Evolutionary conservation across 768 basidiomycete species (phyloP), one percentile per base, ranked within the genome.

Genomic region (Russula abietina): DNA sequence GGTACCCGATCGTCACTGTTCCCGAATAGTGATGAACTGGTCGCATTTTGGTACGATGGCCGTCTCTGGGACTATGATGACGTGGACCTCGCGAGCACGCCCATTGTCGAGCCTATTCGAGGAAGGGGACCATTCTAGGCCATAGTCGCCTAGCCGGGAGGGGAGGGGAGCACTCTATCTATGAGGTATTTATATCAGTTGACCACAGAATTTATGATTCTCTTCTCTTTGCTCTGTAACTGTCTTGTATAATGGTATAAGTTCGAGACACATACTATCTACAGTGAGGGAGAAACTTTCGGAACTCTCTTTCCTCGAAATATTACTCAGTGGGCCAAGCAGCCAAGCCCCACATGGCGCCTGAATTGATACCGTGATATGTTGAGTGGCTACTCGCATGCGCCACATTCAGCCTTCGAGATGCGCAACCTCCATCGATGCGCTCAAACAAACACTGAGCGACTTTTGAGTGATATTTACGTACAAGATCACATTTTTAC

Each of bases 21-120:
- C 54, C 64, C 66, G 16, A 41, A 65, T 7, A 50, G 48, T 26
- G 66, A 67, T 14, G 66, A 67, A 30, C 57, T 67, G 22, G 48
- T 67, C 45, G 66, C 65, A 1, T 60, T 67, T 41, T 67, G 66
- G 66, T 67, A 66, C 38, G 66, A 67, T 45, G 51, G 54, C 26
- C 66, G 66, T 17, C 54, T 62, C 33, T 55, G n/a, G 39, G 59
- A 32, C 19, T 67, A 67, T n/a, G 49, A 59, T 43, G 57, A 66
- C 12, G 48, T 58, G 2, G 66, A 67, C 19, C 17, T 65, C 14
- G 30, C 38, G 22, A 55, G 50, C 30, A 39, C 33, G 32, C 66
- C 66, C n/a, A 19, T 7, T 22, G 26, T 67, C 7, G 57, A 65
- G 26, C 57, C 38, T 28, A 19, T 65, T 28, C 49, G 26, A 26